Base-by-base conservation (phyloP, 2,329 filamentous ascomycete genomes). In the Ascochyta pisi region DNA sequence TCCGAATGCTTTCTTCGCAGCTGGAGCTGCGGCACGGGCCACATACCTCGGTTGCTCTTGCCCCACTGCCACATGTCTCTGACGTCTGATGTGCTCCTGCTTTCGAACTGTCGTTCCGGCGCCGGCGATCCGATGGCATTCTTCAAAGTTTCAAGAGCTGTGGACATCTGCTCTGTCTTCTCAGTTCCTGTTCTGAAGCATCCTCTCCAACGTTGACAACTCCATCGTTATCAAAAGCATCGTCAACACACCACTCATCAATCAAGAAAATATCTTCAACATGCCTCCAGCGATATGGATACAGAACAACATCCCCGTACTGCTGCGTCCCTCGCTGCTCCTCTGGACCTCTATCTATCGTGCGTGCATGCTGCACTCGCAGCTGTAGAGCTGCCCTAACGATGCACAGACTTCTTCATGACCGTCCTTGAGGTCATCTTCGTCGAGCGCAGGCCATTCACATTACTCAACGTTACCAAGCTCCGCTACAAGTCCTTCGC, bases 401-500 rank as follows among this genome's bases (percentile, higher is more conserved):
- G 40, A 2, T 6, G 4, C 9, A 8, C 43, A 75, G 74, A 75
- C 49, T 75, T 74, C 50, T 37, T 67, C 23, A 70, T 74, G 66
- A 75, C 71, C 6, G 57, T 73, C 15, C 45, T 75, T 29, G 68
- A 75, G 60, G 60, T 67, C 34, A 49, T 70, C 27, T 67, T 73
- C 37, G 13, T 70, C 22, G 66, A 73, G 10, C 66, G 55, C 50
- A 58, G 61, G 24, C 73, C 71, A 5, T 50, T 58, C 29, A 53
- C 66, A 7, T 65, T 75, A 19, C 55, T 74, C 61, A 62, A 72
- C 26, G 45, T 75, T 34, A 66, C 64, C 13, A 57, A 62, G 7
- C 58, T 76, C 6, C 73, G 70, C 31, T 66, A 66, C 52, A 69
- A 67, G 52, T 65, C 67, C 43, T 76, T 76, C 45, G 70, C 71